These are phyloP conservation scores for Uncinocarpus reesii DNA, from an alignment of 2,329 filamentous ascomycete species.

Conservation along the genomic window DNA sequence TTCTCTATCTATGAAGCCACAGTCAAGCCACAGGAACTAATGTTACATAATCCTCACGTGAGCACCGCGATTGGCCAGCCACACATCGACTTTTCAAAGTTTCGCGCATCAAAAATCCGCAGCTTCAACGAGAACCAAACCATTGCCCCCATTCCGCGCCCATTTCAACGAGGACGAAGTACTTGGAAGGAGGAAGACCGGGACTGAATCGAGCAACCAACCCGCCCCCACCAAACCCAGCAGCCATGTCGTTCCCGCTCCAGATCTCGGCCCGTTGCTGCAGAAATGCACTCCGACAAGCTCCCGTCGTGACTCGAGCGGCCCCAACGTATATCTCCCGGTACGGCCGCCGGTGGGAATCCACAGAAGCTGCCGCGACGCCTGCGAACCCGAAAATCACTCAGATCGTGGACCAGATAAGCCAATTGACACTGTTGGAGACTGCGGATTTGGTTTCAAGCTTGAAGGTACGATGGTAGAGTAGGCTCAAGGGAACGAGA, in stretches of 20 bases:
- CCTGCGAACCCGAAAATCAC: constrained; percentile 78
- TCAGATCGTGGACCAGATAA: constrained; percentile 95
- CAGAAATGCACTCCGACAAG: constrained; percentile 34
- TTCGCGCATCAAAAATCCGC: neutral
- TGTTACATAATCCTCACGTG: constrained; percentile 3
- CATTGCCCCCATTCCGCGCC: neutral
- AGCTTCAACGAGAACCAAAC: too few relatives aligned
- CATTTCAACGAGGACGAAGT: neutral
- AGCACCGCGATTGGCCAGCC: neutral
- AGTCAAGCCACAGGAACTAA: neutral
- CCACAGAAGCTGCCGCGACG: constrained; percentile 53
- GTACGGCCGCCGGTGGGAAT: constrained; percentile 71
- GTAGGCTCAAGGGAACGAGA: too few relatives aligned
- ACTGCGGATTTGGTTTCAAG: constrained; percentile 90
- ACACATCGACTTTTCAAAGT: constrained; percentile 9
- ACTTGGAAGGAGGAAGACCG: neutral
- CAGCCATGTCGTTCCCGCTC: constrained; percentile 33
- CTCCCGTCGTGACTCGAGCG: constrained; percentile 30
- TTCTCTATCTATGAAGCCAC: too few relatives aligned
- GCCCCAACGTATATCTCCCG: constrained; percentile 12
- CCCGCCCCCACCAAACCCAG: neutral
- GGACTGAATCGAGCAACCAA: neutral
- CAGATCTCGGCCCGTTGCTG: constrained; percentile 36
- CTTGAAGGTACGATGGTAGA: constrained; percentile 85
- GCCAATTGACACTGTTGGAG: constrained; percentile 92